These are phyloP conservation scores for Entoloma clypeatum DNA, from an alignment of 1,284 basidiomycete species.

Conservation along the genomic window DNA sequence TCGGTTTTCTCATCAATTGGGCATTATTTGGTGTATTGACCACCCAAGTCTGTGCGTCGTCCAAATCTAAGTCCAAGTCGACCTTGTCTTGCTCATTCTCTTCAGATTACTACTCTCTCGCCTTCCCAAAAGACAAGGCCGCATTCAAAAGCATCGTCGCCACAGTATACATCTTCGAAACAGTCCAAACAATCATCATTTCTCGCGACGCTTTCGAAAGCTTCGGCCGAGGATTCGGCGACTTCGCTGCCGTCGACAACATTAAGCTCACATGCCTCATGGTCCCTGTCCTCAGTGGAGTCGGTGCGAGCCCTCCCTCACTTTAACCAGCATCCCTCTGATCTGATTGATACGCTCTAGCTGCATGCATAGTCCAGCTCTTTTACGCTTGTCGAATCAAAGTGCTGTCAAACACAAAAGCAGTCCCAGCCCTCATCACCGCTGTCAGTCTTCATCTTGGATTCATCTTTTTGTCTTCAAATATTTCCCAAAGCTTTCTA, in stretches of 20 bases:
- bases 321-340: not conserved
- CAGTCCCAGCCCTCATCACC: constrained; percentile 15
- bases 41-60: constrained; percentile 22
- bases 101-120: constrained; percentile 23
- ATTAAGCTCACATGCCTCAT: constrained; percentile 20
- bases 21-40: constrained; percentile 22
- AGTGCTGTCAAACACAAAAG: constrained; percentile 19
- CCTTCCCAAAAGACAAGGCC: constrained; percentile 21
- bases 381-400: constrained; percentile 24
- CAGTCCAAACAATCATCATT: constrained; percentile 21
- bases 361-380: constrained; percentile 20
- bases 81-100: not conserved
- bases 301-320: constrained; percentile 15
- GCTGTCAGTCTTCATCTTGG: constrained; percentile 7
- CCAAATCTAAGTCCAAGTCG: not conserved
- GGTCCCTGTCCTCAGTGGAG: constrained; percentile 22
- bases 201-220: constrained; percentile 21
- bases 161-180: constrained; percentile 20
- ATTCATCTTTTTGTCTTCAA: constrained; percentile 1
- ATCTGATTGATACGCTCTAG: constrained; percentile 10
- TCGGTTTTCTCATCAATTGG: constrained; percentile 24
- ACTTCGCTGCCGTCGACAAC: constrained; percentile 17
- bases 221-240: constrained; percentile 22
- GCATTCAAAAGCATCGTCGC: constrained; percentile 22
- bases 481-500: constrained; percentile 13